A percentile compares a stretch with the other conserved stretches of the same genome.
These are phyloP conservation scores for Apiotrichum domesticum DNA, from an alignment of 1,284 basidiomycete species.

Conservation along the genomic window DNA sequence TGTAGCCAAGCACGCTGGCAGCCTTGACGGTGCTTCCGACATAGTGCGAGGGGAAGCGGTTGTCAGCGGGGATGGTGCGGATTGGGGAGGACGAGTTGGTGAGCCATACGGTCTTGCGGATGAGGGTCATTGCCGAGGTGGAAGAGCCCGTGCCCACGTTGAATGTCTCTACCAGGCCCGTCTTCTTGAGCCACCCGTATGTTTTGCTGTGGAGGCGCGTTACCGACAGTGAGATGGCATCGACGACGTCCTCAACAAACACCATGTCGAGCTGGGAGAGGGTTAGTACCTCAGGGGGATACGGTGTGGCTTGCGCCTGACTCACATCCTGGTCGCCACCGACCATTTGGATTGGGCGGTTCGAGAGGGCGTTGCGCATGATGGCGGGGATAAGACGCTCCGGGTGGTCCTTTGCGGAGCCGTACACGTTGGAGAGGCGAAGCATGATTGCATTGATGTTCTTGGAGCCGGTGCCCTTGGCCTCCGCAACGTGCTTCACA, in stretches of 20 bases:
- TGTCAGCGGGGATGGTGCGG: constrained; percentile 24
- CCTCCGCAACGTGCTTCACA: constrained; percentile 2
- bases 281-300: no score
- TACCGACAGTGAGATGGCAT: constrained; percentile 24
- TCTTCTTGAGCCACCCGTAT: background rate
- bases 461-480: background rate
- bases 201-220: constrained; percentile 8
- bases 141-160: constrained; percentile 24
- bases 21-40: constrained; percentile 21
- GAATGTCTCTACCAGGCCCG: constrained; percentile 22
- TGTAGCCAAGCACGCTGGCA: constrained; percentile 18
- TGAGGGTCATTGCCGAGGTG: constrained; percentile 19
- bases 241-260: constrained; percentile 29
- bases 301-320: background rate
- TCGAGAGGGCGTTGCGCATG: constrained; percentile 25
- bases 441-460: constrained; percentile 23
- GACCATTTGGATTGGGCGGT: constrained; percentile 34
- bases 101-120: constrained; percentile 26
- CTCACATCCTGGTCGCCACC: constrained; percentile 31
- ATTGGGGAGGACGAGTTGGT: constrained; percentile 30
- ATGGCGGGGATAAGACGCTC: constrained; percentile 31
- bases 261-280: constrained; percentile 24
- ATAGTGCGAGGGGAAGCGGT: constrained; percentile 23
- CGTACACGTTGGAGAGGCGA: constrained; percentile 32
- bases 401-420: constrained; percentile 26